Conservation (phyloP, 2,329 filamentous ascomycete species). For the Fusarium subglutinans region DNA sequence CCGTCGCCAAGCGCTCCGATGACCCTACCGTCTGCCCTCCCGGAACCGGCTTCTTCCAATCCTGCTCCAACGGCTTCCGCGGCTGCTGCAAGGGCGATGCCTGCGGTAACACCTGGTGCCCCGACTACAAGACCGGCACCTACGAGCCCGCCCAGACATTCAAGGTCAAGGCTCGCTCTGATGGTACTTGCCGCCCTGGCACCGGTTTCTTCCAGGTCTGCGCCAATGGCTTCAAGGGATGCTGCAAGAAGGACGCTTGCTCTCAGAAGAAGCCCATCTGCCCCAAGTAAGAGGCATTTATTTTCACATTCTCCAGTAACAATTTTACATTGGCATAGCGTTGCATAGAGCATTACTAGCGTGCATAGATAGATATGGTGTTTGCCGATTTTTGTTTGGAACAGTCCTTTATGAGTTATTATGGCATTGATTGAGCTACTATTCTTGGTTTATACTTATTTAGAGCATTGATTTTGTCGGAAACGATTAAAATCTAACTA, state of each 20-base stretch:
- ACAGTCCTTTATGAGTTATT: neutral
- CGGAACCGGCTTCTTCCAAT: conserved; percentile 8
- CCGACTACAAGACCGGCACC: conserved; percentile 26
- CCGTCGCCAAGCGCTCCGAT: neutral
- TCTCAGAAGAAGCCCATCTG: conserved; percentile 21
- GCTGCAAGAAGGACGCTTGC: conserved; percentile 32
- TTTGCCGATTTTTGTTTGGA: conserved; percentile 9
- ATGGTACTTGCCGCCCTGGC: conserved; percentile 2
- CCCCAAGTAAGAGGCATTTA: conserved; percentile 21
- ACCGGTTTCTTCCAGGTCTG: conserved; percentile 24
- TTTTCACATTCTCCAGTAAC: neutral
- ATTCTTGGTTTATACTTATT: conserved; percentile 1
- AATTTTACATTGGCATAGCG: neutral
- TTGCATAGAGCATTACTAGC: conserved; percentile 4
- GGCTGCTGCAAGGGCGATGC: conserved; percentile 28
- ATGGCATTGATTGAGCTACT: conserved; percentile 17
- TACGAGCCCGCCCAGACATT: conserved; percentile 18
- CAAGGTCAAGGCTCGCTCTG: conserved; percentile 14
- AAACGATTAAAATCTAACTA: conserved; percentile 25
- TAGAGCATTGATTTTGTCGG: conserved; percentile 28
- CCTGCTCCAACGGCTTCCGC: conserved; percentile 18
- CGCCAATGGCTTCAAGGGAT: conserved; percentile 26
- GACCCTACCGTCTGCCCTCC: conserved; percentile 15
- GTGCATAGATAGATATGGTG: neutral
- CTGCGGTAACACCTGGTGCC: conserved; percentile 20